phyloP scores from a whole-genome alignment of 2,329 filamentous ascomycete genomes.

The Fusarium subglutinans region DNA sequence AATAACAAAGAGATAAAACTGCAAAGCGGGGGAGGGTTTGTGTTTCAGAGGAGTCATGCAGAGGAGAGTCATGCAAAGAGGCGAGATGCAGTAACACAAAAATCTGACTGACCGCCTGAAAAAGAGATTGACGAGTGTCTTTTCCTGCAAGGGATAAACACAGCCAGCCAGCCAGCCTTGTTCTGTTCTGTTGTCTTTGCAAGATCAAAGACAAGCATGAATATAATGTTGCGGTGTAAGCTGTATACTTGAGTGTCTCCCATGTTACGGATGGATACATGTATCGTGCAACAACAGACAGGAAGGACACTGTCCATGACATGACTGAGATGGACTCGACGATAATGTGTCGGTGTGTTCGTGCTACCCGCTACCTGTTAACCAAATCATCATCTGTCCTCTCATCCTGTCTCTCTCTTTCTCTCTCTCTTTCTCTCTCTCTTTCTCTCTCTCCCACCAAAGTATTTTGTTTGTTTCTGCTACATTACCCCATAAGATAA shows the following conservation, averaged over 20 bases:
- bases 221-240: constrained; percentile 6
- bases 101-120: constrained; percentile 26
- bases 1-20: background rate
- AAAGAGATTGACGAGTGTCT: background rate
- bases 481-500: constrained; percentile 17
- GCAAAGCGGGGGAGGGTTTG: background rate
- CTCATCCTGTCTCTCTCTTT: background rate
- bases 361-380: constrained; percentile 36
- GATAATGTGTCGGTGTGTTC: constrained; percentile 22
- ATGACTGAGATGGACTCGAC: constrained; percentile 14
- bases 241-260: background rate
- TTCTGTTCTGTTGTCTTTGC: background rate
- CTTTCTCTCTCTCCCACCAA: background rate
- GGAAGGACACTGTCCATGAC: background rate
- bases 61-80: constrained; percentile 25
- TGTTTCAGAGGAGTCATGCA: constrained; percentile 35
- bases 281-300: constrained; percentile 1
- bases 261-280: background rate
- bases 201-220: background rate
- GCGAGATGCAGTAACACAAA: constrained; percentile 34
- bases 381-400: constrained; percentile 15
- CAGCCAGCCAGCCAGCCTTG: background rate
- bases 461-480: constrained; percentile 25
- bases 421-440: background rate
- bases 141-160: constrained; percentile 17